phyloP scores from a whole-genome alignment of 2,329 filamentous ascomycete genomes.

The Aspergillus floridensis region DNA sequence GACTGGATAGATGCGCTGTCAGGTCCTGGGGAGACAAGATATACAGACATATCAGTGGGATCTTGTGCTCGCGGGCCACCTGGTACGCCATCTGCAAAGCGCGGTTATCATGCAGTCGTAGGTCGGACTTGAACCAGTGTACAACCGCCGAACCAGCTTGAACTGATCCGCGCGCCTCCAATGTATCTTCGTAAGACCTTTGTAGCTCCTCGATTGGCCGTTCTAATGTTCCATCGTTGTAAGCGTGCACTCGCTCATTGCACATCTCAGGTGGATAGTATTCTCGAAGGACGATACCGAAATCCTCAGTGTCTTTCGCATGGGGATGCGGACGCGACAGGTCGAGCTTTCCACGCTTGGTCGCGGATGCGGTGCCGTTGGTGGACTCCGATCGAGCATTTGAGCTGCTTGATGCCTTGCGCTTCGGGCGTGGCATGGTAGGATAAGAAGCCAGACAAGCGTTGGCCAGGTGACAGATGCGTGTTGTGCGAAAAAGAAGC shows the following conservation, averaged over 20 bases:
- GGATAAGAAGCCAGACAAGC: not conserved
- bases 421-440: slow-evolving; percentile 27
- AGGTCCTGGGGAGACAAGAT: slow-evolving; percentile 80
- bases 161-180: slow-evolving; percentile 52
- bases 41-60: slow-evolving; percentile 74
- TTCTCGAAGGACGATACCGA: slow-evolving; percentile 66
- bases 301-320: slow-evolving; percentile 44
- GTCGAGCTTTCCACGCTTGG: slow-evolving; percentile 20
- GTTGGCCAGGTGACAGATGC: not conserved
- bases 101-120: slow-evolving; percentile 72
- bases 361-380: slow-evolving; percentile 6
- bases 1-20: slow-evolving; percentile 72
- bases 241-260: slow-evolving; percentile 72
- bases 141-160: slow-evolving; percentile 63
- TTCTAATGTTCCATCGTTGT: slow-evolving; percentile 66
- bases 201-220: slow-evolving; percentile 71
- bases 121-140: slow-evolving; percentile 88
- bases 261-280: slow-evolving; percentile 87
- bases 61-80: slow-evolving; percentile 62
- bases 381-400: slow-evolving; percentile 4
- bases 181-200: slow-evolving; percentile 61
- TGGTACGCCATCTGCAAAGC: slow-evolving; percentile 65
- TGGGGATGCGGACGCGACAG: slow-evolving; percentile 30
- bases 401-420: slow-evolving; percentile 20
- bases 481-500: not conserved